Evolutionary conservation across 768 basidiomycete species (phyloP), one percentile per base, ranked within the genome.

Genomic region (Peribolospora kevripleyi): DNA sequence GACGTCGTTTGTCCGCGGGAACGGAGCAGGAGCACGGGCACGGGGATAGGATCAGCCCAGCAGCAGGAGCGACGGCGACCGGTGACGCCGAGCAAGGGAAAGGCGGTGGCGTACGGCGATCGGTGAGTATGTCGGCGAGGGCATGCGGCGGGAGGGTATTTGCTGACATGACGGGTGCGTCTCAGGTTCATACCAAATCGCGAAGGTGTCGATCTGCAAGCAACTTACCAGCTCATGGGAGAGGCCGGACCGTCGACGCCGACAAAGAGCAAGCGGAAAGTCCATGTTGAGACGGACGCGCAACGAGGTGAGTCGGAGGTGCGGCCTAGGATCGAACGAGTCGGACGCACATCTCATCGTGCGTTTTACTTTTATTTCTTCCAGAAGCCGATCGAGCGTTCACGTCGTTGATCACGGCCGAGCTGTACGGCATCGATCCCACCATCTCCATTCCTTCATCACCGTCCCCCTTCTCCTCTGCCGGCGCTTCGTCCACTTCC

Each of bases 221-320:
- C 77, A 2, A 72, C 74, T 11, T 81, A 74, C 64, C 73, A 78
- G 55, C 72, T 81, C 38, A 71, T 76, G 64, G 73, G 75, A 36
- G 74, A 75, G 14, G 65, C 58, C 10, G 71, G 73, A 3, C 76
- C 75, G 1, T 74, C 73, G 3, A 79, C 77, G 0, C 75, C 76
- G 7, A 74, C 75, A 25, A 80, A 76, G 64, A 54, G 63, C 11
- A 70, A 68, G 64, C 71, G 77, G 50, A 75, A 78, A 52, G 78
- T 80, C 55, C 79, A 77, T 37, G 74, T 75, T 25, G 80, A 80
- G 61, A 76, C 76, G 2, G 82, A 84, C 62, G 81, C 81, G n/a
- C 74, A 79, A 58, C 81, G 80, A 70, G 83, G 80, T 76, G 55
- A 52, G 64, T 64, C 55, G 46, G 49, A 56, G 40, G 10, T 10